Percentiles rank a stretch among this genome's conserved stretches.
Conservation (phyloP, 2,329 filamentous ascomycete species). For the Aureobasidium uvarum region DNA sequence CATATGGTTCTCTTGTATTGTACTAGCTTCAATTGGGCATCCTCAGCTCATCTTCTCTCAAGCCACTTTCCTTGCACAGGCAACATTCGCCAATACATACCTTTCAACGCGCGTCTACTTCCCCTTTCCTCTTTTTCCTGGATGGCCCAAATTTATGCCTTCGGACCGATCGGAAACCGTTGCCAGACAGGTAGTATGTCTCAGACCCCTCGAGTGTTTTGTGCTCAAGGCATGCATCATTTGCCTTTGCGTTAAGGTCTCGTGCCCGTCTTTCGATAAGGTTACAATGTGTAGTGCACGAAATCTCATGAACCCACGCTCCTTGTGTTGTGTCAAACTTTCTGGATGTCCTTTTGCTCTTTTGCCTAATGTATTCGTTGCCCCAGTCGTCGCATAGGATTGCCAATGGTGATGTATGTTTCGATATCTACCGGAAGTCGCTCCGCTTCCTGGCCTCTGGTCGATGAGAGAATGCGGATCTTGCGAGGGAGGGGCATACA, state of each 20-base stretch:
- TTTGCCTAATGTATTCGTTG: neutral
- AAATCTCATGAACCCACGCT: no score
- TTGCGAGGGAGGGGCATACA: neutral
- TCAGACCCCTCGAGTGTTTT: neutral
- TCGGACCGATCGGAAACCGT: neutral
- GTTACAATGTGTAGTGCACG: neutral
- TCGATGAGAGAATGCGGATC: neutral
- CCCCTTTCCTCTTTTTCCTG: no score
- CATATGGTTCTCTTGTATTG: no score
- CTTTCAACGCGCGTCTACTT: neutral
- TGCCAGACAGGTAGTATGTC: neutral
- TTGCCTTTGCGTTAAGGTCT: neutral
- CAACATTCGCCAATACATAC: neutral
- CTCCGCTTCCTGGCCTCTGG: neutral
- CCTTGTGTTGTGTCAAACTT: no score
- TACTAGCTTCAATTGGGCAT: no score
- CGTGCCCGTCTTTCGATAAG: neutral
- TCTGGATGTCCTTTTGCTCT: no score
- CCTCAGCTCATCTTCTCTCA: neutral
- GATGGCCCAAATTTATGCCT: neutral
- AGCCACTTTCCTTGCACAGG: neutral
- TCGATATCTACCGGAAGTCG: neutral
- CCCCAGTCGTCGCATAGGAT: neutral
- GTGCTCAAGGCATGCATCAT: no score
- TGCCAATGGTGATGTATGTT: neutral